Evolutionary conservation across 768 basidiomycete species (phyloP).

Genomic region (Pleurotus tuoliensis): DNA sequence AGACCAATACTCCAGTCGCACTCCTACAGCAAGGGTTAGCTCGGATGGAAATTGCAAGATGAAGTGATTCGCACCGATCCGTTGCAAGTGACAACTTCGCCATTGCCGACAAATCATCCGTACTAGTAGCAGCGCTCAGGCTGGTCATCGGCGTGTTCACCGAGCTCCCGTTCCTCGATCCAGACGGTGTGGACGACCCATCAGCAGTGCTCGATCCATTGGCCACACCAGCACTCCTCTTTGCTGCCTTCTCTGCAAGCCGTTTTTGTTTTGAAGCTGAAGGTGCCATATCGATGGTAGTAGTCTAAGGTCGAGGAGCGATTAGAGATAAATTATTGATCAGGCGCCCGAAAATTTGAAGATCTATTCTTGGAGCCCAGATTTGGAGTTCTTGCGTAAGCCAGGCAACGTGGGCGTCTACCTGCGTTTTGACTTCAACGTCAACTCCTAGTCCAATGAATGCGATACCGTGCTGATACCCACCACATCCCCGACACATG

Average conservation of each 20-base stretch:
- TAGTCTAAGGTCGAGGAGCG: too few relatives aligned
- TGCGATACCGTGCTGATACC: too few relatives aligned
- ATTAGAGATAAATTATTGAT: too few relatives aligned
- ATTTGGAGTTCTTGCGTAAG: too few relatives aligned
- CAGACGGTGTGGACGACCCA: constrained; percentile 36
- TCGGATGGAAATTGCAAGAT: background rate
- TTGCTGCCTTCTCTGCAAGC: constrained; percentile 90
- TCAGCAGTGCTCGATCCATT: constrained; percentile 37
- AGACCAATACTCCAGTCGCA: constrained; percentile 88
- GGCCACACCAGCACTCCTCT: constrained; percentile 53
- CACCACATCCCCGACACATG: too few relatives aligned
- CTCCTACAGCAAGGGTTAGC: constrained; percentile 48
- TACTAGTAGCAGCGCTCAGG: constrained; percentile 72
- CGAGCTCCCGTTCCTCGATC: constrained; percentile 56
- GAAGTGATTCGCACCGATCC: constrained; percentile 58
- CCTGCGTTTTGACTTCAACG: too few relatives aligned
- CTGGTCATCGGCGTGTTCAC: constrained; percentile 81
- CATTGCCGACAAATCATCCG: constrained; percentile 82
- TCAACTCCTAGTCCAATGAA: too few relatives aligned
- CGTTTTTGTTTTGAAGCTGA: constrained; percentile 90
- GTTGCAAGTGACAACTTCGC: constrained; percentile 87
- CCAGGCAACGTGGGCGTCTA: too few relatives aligned
- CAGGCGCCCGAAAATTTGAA: too few relatives aligned
- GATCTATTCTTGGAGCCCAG: too few relatives aligned
- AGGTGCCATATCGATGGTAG: constrained; percentile 52